These are phyloP conservation scores for thale cress (Arabidopsis thaliana) DNA, from an alignment of 345 rosid genomes.

Conservation along the genomic window DNA sequence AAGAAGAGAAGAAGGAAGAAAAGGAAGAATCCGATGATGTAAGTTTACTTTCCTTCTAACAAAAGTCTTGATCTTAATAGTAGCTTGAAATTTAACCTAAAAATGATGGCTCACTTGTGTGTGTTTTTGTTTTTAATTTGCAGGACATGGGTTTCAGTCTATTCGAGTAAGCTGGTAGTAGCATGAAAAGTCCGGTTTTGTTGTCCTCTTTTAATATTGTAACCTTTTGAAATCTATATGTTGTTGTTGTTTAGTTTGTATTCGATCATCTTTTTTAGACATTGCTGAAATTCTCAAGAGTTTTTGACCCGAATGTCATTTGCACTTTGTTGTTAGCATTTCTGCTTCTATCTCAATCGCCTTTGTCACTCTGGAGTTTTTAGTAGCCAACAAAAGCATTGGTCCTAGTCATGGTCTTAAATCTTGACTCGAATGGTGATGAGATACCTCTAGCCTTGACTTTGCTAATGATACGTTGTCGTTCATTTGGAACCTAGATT, in stretches of 20 bases:
- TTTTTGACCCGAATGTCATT: conserved; percentile 2
- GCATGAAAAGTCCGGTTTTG: background rate
- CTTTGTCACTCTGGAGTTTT: background rate
- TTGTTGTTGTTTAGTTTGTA: conserved; percentile 30
- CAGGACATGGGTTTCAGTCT: conserved; percentile 76
- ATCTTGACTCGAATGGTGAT: too few species aligned
- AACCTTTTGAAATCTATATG: background rate
- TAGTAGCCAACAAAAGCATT: too few species aligned
- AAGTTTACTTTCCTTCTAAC: conserved; percentile 23
- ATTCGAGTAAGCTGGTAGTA: conserved; percentile 48
- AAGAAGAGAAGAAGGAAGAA: conserved; percentile 79
- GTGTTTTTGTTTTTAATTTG: conserved; percentile 18
- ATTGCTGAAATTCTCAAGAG: conserved; percentile 9
- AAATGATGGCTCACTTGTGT: conserved; percentile 1
- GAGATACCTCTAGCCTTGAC: too few species aligned
- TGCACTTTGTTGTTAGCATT: background rate
- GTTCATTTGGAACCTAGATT: too few species aligned
- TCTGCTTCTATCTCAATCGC: background rate
- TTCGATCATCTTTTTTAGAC: background rate
- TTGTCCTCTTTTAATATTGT: conserved; percentile 5
- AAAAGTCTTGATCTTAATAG: background rate
- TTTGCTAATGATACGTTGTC: too few species aligned
- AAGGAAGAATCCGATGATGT: conserved; percentile 87
- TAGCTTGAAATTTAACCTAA: background rate
- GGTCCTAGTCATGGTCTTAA: too few species aligned